A percentile compares a stretch with the other conserved stretches of the same genome.
Evolutionary conservation across 257 asterid species (phyloP).

Genomic region (Plantago elongata): DNA sequence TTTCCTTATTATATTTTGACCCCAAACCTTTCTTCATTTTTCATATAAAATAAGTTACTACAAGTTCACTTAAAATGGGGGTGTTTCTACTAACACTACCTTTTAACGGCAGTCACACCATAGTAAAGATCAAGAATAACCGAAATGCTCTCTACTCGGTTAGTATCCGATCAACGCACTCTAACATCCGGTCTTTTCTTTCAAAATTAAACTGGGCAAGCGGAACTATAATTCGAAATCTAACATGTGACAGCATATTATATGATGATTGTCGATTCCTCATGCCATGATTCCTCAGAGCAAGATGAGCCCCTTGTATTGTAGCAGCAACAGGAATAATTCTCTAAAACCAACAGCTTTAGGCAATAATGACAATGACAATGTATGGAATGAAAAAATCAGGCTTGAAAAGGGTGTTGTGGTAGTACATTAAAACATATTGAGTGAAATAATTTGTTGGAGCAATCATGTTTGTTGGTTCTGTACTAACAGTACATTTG

Average conservation of each 20-base stretch:
- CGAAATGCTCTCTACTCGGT: no score
- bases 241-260: neutral
- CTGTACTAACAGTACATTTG: no score
- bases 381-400: neutral
- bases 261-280: conserved; percentile 27
- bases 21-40: no score
- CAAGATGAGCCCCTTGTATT: neutral
- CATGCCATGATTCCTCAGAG: conserved; percentile 23
- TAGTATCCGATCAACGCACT: no score
- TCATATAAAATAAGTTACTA: no score
- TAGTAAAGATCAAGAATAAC: no score
- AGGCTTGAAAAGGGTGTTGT: conserved; percentile 12
- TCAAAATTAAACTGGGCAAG: no score
- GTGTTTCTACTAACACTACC: no score
- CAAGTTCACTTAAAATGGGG: no score
- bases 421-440: conserved; percentile 26
- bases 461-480: neutral
- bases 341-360: neutral
- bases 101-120: no score
- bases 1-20: no score
- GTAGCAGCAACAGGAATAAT: neutral
- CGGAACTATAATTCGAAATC: neutral
- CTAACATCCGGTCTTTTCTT: no score
- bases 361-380: neutral
- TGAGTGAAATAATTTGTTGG: conserved; percentile 37